Evolutionary conservation across 2,329 filamentous ascomycete species (phyloP), one percentile per base, ranked within the genome.

Genomic region (Ophiostoma fasciatum): DNA sequence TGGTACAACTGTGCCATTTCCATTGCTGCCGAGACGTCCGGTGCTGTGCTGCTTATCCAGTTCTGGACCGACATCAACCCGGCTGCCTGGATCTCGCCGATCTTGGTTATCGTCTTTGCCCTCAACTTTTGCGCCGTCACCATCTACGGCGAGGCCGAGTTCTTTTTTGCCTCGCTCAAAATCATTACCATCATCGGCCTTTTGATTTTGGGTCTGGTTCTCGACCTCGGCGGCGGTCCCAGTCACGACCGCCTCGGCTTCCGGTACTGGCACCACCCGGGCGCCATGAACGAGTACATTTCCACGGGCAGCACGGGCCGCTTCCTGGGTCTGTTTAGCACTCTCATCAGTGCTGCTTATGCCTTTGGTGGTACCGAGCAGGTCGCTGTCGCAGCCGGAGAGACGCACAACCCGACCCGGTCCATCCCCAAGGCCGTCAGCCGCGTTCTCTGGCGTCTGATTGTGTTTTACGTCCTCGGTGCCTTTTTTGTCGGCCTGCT

Each of bases 381-480:
- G 7, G 57, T 61, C 40, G 66, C 64, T n/a, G 60, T 71, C 13
- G 72, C 74, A 1, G 74, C 73, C 5, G 74, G 70, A 28, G 74
- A 80, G 58, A 71, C 71, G 1, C 58, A 70, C 11, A 68, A 74
- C 13, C 76, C 75, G 1, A 64, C 74, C 28, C 63, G 66, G 46
- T 76, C 74, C 53, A 70, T 80, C 36, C 74, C 75, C 36, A 74
- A 74, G 56, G 73, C 73, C 0, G 70, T 71, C 4, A 59, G 65
- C 11, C 66, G 34, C 30, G 47, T 51, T n/a, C 51, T 55, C 27
- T 52, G 46, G 42, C 51, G 52, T 28, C 46, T 55, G 8, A 28
- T 49, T 9, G 42, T 54, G 28, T 54, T 54, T 32, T 55, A 53
- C 37, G 45, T 53, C 8, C 42, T 53, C 14, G 45, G 46, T 6